Evolutionary conservation across 805 yeast species (phyloP).

Genomic region (Debaryomyces maramus): DNA sequence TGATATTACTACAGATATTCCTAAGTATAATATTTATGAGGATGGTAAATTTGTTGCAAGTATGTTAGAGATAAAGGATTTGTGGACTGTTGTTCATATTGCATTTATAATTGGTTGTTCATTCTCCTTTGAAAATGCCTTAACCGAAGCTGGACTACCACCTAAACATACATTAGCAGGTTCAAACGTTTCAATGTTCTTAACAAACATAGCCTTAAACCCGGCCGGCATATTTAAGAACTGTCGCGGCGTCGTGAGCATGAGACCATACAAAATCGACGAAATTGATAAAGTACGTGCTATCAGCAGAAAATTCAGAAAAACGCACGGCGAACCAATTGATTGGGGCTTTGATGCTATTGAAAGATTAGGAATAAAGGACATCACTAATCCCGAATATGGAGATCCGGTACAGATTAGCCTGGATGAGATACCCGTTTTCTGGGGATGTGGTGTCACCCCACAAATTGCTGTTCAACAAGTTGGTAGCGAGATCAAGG

Average conservation of each 20-base stretch:
- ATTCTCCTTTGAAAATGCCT: conserved; percentile 38
- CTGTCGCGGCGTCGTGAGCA: conserved; percentile 36
- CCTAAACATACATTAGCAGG: conserved; percentile 21
- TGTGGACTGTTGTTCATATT: conserved; percentile 36
- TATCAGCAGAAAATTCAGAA: conserved; percentile 27
- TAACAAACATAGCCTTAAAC: conserved; percentile 8
- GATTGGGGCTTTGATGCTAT: conserved; percentile 44
- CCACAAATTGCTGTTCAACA: conserved; percentile 35
- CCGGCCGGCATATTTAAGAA: conserved; percentile 9
- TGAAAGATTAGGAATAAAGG: conserved; percentile 32
- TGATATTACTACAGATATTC: conserved; percentile 35
- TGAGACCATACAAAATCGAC: conserved; percentile 36
- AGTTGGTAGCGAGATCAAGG: conserved; percentile 25
- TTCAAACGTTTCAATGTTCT: conserved; percentile 8
- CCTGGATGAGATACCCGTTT: conserved; percentile 40
- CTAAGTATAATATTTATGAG: conserved; percentile 33
- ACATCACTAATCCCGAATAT: conserved; percentile 33
- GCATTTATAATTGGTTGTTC: conserved; percentile 46
- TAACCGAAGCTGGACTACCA: conserved; percentile 26
- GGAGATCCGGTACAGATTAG: conserved; percentile 32
- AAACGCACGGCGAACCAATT: conserved; percentile 43
- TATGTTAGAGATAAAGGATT: conserved; percentile 21
- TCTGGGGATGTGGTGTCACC: conserved; percentile 48
- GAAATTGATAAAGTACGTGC: conserved; percentile 29
- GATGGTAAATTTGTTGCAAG: conserved; percentile 26